These are phyloP conservation scores for Ampelocalamus luodianensis DNA, from an alignment of 176 grass and related monocot species.

Conservation along the genomic window DNA sequence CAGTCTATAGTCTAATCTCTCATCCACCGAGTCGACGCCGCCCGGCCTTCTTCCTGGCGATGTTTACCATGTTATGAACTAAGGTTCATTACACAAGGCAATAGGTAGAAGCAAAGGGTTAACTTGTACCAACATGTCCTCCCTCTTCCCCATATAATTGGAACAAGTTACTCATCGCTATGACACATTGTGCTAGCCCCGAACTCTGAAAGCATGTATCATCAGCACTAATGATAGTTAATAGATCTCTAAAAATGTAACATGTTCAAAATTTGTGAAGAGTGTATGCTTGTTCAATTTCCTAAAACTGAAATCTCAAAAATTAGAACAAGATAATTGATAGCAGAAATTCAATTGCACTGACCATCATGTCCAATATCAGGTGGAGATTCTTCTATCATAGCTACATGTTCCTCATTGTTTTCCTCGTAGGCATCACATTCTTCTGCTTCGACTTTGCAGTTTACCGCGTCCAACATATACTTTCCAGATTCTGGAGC, in stretches of 20 bases:
- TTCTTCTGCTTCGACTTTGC: slow-evolving; percentile 76
- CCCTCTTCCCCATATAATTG: slow-evolving; percentile 9
- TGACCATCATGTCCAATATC: slow-evolving; percentile 63
- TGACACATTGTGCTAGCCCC: not conserved
- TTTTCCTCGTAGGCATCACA: slow-evolving; percentile 66
- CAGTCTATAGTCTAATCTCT: no score
- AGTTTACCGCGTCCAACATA: slow-evolving; percentile 33
- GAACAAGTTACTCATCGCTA: not conserved
- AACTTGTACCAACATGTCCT: slow-evolving; percentile 5
- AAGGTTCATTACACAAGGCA: no score
- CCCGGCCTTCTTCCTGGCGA: no score
- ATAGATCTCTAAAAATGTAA: not conserved
- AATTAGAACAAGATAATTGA: slow-evolving; percentile 21
- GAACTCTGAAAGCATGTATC: slow-evolving; percentile 24
- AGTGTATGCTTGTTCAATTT: not conserved
- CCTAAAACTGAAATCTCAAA: not conserved
- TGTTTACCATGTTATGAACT: no score
- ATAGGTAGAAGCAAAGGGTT: not conserved
- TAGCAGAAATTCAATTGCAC: slow-evolving; percentile 31
- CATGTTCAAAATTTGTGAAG: not conserved
- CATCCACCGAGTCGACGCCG: no score
- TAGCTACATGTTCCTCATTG: slow-evolving; percentile 77
- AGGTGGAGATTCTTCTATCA: slow-evolving; percentile 85
- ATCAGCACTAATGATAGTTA: slow-evolving; percentile 13
- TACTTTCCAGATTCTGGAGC: slow-evolving; percentile 57